phyloP scores from a whole-genome alignment of 1,284 basidiomycete genomes.

The Chalciporus sp. region DNA sequence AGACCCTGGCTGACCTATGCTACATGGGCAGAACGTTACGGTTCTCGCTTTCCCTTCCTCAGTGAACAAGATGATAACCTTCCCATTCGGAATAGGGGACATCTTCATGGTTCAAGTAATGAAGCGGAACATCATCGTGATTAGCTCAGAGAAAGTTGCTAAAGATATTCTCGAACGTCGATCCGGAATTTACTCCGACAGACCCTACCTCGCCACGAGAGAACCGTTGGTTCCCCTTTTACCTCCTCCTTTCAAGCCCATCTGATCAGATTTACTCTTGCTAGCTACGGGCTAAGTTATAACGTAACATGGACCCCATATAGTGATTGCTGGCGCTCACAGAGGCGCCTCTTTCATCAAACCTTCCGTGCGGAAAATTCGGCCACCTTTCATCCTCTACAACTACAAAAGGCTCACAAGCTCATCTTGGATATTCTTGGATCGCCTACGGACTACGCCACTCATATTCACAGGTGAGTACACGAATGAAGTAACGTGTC shows the following conservation, averaged over 20 bases:
- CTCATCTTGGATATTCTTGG: slow-evolving; percentile 22
- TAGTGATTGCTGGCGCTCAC: slow-evolving; percentile 25
- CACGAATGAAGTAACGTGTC: background rate
- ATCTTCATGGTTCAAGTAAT: slow-evolving; percentile 26
- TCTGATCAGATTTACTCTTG: background rate
- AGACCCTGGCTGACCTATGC: slow-evolving; percentile 26
- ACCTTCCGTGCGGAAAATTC: slow-evolving; percentile 26
- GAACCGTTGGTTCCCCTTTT: slow-evolving; percentile 18
- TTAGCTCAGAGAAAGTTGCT: slow-evolving; percentile 23
- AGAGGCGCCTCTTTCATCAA: slow-evolving; percentile 32
- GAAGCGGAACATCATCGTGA: slow-evolving; percentile 25
- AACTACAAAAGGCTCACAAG: slow-evolving; percentile 22
- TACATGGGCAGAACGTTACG: slow-evolving; percentile 22
- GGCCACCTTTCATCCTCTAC: slow-evolving; percentile 19
- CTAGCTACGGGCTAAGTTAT: slow-evolving; percentile 30
- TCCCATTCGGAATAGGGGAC: background rate
- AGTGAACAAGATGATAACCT: no score
- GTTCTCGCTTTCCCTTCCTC: slow-evolving; percentile 6
- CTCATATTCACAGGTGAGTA: slow-evolving; percentile 22
- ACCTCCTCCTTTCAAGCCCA: background rate
- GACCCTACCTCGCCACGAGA: slow-evolving; percentile 25
- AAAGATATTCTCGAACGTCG: slow-evolving; percentile 28
- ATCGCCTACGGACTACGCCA: slow-evolving; percentile 15
- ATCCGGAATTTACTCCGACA: slow-evolving; percentile 31
- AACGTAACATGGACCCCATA: slow-evolving; percentile 23